A percentile compares a stretch with the other conserved stretches of the same genome.
phyloP scores from a whole-genome alignment of 345 rosid species.

The Citrus reticulata region DNA sequence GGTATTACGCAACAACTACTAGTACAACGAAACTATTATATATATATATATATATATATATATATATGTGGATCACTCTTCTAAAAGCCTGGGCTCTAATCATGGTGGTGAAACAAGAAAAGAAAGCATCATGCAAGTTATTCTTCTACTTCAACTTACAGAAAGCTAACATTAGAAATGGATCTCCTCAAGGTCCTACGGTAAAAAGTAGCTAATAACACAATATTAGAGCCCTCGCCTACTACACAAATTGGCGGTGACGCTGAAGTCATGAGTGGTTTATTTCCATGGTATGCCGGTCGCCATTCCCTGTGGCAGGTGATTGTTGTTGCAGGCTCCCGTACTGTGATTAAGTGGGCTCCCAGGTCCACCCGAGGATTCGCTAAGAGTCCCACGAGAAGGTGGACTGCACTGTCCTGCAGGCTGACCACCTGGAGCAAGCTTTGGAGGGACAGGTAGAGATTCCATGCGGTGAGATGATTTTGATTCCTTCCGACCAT shows the following conservation, averaged over 20 bases:
- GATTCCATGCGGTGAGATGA: conserved; percentile 33
- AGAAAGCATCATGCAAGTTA: conserved; percentile 8
- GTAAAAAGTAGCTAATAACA: conserved; percentile 3
- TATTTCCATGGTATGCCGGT: conserved; percentile 56
- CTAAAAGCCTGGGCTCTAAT: neutral
- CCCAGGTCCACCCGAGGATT: conserved; percentile 54
- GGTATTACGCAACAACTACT: neutral
- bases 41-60: no score
- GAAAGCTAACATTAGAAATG: conserved; percentile 13
- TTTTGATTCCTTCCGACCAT: conserved; percentile 44
- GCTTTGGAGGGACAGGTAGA: conserved; percentile 11
- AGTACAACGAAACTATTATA: neutral
- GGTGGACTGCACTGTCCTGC: conserved; percentile 45
- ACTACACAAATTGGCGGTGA: conserved; percentile 20
- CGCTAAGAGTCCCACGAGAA: conserved; percentile 54
- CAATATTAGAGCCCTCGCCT: conserved; percentile 16
- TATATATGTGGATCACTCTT: neutral
- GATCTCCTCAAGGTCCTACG: conserved; percentile 10
- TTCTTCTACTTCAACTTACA: conserved; percentile 13
- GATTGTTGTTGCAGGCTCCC: conserved; percentile 44
- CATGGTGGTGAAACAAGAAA: conserved; percentile 1
- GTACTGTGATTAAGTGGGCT: conserved; percentile 60
- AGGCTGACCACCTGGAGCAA: conserved; percentile 14
- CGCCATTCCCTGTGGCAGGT: conserved; percentile 35
- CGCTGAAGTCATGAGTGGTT: neutral